These are phyloP conservation scores for Beta macrorhiza DNA, from an alignment of 179 eudicot species.

Conservation along the genomic window DNA sequence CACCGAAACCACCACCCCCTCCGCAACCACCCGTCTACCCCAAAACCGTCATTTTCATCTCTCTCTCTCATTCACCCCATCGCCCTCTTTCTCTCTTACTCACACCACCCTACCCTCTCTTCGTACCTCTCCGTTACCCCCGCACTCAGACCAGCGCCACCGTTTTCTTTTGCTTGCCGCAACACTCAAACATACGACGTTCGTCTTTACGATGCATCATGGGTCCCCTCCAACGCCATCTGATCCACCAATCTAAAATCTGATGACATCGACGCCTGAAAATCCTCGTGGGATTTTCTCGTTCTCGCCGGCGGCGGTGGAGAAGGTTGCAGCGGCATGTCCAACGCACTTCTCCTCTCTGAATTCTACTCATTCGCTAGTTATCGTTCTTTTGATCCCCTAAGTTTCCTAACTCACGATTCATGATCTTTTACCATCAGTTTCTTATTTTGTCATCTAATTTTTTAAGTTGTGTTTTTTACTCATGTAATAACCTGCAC, in stretches of 20 bases:
- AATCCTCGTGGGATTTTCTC: conserved; percentile 26
- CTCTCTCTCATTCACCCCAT: no score
- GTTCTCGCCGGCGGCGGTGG: conserved; percentile 89
- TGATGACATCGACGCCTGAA: no score
- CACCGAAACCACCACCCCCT: no score
- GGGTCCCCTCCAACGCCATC: conserved; percentile 51
- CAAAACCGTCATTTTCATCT: no score
- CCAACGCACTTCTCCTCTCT: conserved; percentile 77
- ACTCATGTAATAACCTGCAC: neutral
- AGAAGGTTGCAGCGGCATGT: conserved; percentile 84
- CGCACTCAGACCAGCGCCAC: no score
- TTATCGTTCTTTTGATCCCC: conserved; percentile 70
- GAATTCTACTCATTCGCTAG: conserved; percentile 35
- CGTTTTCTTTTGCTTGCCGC: no score
- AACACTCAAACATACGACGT: conserved; percentile 68
- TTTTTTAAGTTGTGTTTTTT: neutral
- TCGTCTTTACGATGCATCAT: conserved; percentile 77
- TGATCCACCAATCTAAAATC: conserved; percentile 35
- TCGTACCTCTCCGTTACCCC: no score
- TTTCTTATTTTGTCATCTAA: neutral
- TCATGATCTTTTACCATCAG: no score
- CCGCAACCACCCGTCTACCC: no score
- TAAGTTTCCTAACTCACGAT: conserved; percentile 28
- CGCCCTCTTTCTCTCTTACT: no score
- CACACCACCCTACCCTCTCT: no score